Conservation (phyloP, 179 eudicot genomes). For the Silene coronaria region DNA sequence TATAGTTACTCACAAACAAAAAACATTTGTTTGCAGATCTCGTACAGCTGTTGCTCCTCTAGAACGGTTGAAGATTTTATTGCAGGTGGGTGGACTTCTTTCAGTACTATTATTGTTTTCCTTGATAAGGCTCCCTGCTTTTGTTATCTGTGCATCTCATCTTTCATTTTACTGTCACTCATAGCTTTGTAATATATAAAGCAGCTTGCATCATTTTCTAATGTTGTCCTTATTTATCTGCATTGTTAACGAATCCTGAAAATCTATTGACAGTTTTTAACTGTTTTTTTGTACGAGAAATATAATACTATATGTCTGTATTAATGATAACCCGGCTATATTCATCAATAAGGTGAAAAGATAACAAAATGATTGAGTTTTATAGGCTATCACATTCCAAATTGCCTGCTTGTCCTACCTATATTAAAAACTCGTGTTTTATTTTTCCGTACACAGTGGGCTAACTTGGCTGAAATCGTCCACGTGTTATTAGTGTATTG, state of each 20-base stretch:
- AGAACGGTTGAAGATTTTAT: constrained; percentile 70
- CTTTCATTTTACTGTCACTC: background rate
- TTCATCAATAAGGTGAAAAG: no score
- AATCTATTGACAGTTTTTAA: no score
- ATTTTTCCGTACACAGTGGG: background rate
- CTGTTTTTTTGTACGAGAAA: no score
- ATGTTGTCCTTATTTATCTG: background rate
- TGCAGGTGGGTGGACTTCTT: constrained; percentile 54
- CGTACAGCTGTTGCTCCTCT: constrained; percentile 91
- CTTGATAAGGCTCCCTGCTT: background rate
- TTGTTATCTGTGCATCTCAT: background rate
- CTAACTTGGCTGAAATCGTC: background rate
- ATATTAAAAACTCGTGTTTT: background rate
- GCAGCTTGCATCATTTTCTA: background rate
- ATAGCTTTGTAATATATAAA: background rate
- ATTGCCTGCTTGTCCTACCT: background rate
- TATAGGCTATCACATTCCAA: background rate
- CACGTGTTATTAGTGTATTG: no score
- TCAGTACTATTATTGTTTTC: background rate
- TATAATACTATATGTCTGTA: no score
- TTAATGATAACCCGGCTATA: no score
- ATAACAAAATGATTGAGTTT: background rate
- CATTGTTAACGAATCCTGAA: background rate
- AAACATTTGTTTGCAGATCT: constrained; percentile 40
- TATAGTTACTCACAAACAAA: background rate